Evolutionary conservation across 2,329 filamentous ascomycete species (phyloP).

Genomic region (Alternaria alternata): DNA sequence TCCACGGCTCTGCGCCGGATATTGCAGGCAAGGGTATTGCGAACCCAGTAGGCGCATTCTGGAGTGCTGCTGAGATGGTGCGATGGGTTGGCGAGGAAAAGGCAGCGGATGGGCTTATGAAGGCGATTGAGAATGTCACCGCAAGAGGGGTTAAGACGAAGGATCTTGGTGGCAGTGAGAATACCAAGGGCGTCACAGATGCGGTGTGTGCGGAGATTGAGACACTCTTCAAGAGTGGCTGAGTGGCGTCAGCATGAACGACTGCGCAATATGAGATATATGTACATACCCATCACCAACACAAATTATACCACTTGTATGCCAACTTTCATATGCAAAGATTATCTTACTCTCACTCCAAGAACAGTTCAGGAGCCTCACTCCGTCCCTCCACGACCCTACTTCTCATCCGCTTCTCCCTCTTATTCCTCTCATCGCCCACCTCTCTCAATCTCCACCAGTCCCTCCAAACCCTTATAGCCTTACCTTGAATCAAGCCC

Average conservation of each 20-base stretch:
- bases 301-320: background rate
- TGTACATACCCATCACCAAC: slow-evolving; percentile 16
- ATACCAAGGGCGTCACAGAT: slow-evolving; percentile 66
- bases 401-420: slow-evolving; percentile 51
- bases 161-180: slow-evolving; percentile 66
- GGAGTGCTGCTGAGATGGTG: slow-evolving; percentile 75
- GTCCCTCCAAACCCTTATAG: slow-evolving; percentile 72
- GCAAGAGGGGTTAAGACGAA: slow-evolving; percentile 63
- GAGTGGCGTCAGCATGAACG: slow-evolving; percentile 2
- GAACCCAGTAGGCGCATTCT: slow-evolving; percentile 72
- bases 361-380: slow-evolving; percentile 30
- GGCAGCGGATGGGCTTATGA: slow-evolving; percentile 65
- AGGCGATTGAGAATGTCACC: slow-evolving; percentile 68
- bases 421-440: slow-evolving; percentile 62
- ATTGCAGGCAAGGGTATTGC: slow-evolving; percentile 70
- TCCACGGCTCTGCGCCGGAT: slow-evolving; percentile 70
- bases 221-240: slow-evolving; percentile 45
- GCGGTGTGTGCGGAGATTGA: slow-evolving; percentile 64
- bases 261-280: background rate
- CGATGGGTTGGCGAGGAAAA: slow-evolving; percentile 67
- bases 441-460: slow-evolving; percentile 59
- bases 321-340: background rate
- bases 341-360: slow-evolving; percentile 25
- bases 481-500: slow-evolving; percentile 76
- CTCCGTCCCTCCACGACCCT: slow-evolving; percentile 51